Percentiles rank a stretch among this genome's conserved stretches.
Evolutionary conservation across 352 stramenopile genomes (phyloP).

Genomic region (Phytophthora pisi): DNA sequence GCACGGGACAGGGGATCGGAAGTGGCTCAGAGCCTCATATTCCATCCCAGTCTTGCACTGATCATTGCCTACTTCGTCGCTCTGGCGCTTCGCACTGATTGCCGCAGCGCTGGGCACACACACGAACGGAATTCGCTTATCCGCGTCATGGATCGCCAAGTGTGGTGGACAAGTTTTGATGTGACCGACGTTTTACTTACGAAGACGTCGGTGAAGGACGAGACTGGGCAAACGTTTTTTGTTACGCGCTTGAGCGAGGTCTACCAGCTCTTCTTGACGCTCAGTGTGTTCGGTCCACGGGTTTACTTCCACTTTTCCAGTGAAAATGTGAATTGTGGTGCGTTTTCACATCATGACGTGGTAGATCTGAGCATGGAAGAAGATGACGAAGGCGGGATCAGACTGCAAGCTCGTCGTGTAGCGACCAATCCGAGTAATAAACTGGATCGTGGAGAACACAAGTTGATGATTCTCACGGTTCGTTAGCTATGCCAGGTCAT

Average conservation of each 20-base stretch:
- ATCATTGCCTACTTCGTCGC: no score
- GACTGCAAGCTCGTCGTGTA: slow-evolving; percentile 3
- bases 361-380: slow-evolving; percentile 4
- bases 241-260: slow-evolving; percentile 1
- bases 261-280: slow-evolving; percentile 5
- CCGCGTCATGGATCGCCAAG: slow-evolving; percentile 4
- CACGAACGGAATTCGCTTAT: slow-evolving; percentile 13
- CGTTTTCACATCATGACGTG: background rate
- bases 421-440: slow-evolving; percentile 1
- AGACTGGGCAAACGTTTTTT: background rate
- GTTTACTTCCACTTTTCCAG: slow-evolving; percentile 11
- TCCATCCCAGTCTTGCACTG: no score
- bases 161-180: slow-evolving; percentile 14
- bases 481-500: background rate
- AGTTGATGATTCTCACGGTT: slow-evolving; percentile 1
- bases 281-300: background rate
- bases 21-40: no score
- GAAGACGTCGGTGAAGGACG: slow-evolving; percentile 3
- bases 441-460: background rate
- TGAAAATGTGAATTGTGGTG: slow-evolving; percentile 7
- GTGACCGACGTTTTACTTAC: slow-evolving; percentile 9
- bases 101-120: slow-evolving; percentile 4
- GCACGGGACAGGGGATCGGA: no score
- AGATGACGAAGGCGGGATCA: slow-evolving; percentile 6
- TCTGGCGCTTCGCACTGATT: slow-evolving; percentile 1